phyloP scores from a whole-genome alignment of 345 rosid genomes.

The Aegle marmelos region DNA sequence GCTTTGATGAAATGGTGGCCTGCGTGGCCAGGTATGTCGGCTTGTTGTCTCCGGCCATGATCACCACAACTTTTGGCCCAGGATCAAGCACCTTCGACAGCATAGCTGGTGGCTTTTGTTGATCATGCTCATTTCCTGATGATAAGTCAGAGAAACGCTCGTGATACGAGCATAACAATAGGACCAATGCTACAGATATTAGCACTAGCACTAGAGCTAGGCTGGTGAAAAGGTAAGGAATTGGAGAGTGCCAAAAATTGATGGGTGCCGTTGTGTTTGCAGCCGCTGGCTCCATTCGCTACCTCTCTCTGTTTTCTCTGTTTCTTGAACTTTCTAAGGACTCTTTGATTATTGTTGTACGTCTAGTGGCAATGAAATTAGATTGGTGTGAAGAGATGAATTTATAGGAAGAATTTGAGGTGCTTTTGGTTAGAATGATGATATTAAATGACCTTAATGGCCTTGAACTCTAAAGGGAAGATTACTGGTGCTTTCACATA shows the following conservation, averaged over 20 bases:
- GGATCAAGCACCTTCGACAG: slow-evolving; percentile 10
- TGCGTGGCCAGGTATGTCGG: slow-evolving; percentile 55
- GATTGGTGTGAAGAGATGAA: neutral
- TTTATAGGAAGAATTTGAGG: slow-evolving; percentile 10
- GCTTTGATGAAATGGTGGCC: slow-evolving; percentile 4
- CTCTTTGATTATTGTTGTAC: neutral
- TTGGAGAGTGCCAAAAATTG: slow-evolving; percentile 41
- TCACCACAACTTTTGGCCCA: slow-evolving; percentile 43
- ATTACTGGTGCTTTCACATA: slow-evolving; percentile 9
- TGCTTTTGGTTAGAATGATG: neutral
- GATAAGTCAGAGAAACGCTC: slow-evolving; percentile 10
- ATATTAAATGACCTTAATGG: slow-evolving; percentile 7
- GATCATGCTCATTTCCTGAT: neutral
- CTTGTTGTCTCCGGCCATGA: slow-evolving; percentile 56
- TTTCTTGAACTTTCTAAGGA: neutral
- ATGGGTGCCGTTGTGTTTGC: slow-evolving; percentile 11
- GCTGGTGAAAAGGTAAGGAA: slow-evolving; percentile 49
- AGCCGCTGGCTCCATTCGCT: slow-evolving; percentile 8
- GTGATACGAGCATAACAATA: slow-evolving; percentile 30
- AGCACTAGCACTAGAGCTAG: slow-evolving; percentile 30
- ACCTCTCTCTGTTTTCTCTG: neutral
- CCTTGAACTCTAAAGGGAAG: neutral
- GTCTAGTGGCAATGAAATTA: neutral
- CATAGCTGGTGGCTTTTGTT: neutral
- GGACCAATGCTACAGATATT: slow-evolving; percentile 34